These are phyloP conservation scores for Sclerotinia trifoliorum DNA, from an alignment of 2,329 filamentous ascomycete genomes.

Conservation along the genomic window DNA sequence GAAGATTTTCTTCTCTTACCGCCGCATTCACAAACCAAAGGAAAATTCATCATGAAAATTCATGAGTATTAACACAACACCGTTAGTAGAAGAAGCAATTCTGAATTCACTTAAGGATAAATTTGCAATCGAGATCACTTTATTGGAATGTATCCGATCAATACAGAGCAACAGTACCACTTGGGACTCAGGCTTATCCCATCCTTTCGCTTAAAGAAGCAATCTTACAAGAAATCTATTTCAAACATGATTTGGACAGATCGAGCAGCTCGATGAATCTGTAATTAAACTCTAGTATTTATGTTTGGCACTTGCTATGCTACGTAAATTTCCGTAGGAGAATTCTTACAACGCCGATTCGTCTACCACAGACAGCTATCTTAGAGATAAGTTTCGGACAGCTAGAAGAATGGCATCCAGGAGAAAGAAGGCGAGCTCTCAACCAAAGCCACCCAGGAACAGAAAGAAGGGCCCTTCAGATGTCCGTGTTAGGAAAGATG, in stretches of 20 bases:
- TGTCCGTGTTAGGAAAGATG: not conserved
- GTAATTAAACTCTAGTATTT: not conserved
- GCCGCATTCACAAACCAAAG: too few relatives aligned
- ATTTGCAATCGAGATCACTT: too few relatives aligned
- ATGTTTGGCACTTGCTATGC: not conserved
- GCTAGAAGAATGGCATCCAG: not conserved
- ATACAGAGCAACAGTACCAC: not conserved
- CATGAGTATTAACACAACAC: too few relatives aligned
- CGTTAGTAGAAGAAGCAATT: too few relatives aligned
- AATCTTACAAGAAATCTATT: too few relatives aligned
- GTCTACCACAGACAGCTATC: not conserved
- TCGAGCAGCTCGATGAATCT: not conserved
- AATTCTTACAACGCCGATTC: not conserved
- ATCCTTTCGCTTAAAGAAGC: not conserved
- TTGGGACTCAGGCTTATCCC: too few relatives aligned
- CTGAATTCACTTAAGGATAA: too few relatives aligned
- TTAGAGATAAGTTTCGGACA: accelerated
- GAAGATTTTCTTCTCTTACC: not conserved
- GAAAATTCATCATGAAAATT: too few relatives aligned
- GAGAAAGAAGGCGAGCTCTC: not conserved
- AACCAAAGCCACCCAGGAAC: not conserved
- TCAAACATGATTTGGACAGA: not conserved
- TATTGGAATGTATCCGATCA: too few relatives aligned
- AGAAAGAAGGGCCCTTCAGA: not conserved
- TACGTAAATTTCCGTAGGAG: not conserved